phyloP scores from a whole-genome alignment of 2,329 filamentous ascomycete genomes.

The Aschersonia sp. region DNA sequence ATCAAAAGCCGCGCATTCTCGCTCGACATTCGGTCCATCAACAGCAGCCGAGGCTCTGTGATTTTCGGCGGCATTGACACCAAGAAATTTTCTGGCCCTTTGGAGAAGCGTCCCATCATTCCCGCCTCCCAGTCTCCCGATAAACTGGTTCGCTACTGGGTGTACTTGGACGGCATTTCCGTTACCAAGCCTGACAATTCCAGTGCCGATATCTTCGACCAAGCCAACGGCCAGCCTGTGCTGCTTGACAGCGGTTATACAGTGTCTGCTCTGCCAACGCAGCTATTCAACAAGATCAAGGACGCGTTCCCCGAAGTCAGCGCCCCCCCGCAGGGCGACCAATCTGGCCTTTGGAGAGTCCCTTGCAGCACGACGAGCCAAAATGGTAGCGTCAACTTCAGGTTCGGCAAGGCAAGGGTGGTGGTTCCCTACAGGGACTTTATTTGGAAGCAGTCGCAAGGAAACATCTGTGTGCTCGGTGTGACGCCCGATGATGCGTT shows the following conservation, averaged over 20 bases:
- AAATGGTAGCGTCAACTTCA: constrained; percentile 29
- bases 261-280: constrained; percentile 48
- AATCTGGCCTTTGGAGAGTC: constrained; percentile 30
- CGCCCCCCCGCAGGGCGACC: constrained; percentile 5
- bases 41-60: constrained; percentile 16
- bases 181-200: constrained; percentile 18
- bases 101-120: constrained; percentile 42
- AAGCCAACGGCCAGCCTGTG: constrained; percentile 24
- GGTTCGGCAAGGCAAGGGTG: constrained; percentile 29
- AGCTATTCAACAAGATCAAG: constrained; percentile 31
- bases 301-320: constrained; percentile 19
- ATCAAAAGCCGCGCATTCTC: constrained; percentile 22
- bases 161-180: constrained; percentile 22
- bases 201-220: constrained; percentile 28
- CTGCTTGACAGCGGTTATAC: constrained; percentile 56
- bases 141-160: constrained; percentile 24
- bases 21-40: constrained; percentile 18
- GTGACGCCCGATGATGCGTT: constrained; percentile 26
- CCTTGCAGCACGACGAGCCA: constrained; percentile 22
- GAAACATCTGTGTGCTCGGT: constrained; percentile 25
- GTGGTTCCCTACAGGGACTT: constrained; percentile 31
- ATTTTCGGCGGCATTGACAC: constrained; percentile 45
- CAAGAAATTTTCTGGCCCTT: constrained; percentile 36
- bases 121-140: constrained; percentile 21
- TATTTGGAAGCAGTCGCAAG: constrained; percentile 21